phyloP scores from a whole-genome alignment of 163 green algal species.

The Coccomyxa subellipsoidea region DNA sequence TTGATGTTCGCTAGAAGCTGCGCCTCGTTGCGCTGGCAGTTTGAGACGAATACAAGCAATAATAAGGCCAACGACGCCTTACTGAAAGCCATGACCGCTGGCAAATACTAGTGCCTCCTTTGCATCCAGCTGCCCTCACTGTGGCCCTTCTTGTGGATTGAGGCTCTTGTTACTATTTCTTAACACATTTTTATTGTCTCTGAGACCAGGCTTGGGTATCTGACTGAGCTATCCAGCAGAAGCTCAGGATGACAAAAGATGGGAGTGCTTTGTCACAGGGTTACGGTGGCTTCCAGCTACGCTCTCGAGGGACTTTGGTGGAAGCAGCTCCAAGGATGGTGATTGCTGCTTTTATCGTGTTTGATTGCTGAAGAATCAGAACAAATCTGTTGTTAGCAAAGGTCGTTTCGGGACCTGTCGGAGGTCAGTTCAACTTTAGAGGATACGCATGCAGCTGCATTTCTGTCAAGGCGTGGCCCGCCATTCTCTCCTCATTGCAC shows the following conservation, averaged over 20 bases:
- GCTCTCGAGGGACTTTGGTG: not conserved
- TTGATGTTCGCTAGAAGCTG: slow-evolving; percentile 4
- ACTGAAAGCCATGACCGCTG: not conserved
- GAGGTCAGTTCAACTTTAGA: not conserved
- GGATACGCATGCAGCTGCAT: not conserved
- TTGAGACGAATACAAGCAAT: not conserved
- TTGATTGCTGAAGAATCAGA: too few relatives aligned
- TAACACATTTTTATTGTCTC: too few relatives aligned
- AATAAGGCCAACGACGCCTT: not conserved
- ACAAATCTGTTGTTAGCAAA: too few relatives aligned
- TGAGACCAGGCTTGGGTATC: too few relatives aligned
- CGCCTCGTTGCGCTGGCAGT: not conserved
- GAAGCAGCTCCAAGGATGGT: not conserved
- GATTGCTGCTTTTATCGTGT: too few relatives aligned
- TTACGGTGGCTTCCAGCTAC: not conserved
- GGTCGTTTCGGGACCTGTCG: too few relatives aligned
- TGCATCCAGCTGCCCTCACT: not conserved
- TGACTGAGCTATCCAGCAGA: not conserved
- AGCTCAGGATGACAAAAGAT: not conserved
- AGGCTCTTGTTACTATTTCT: too few relatives aligned
- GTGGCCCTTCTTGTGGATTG: not conserved
- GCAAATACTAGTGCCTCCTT: not conserved
- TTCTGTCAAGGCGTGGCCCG: not conserved
- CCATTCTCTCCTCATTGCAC: not conserved
- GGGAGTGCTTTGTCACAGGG: not conserved